These are phyloP conservation scores for Botrytis tulipae DNA, from an alignment of 2,329 filamentous ascomycete species.

Conservation along the genomic window DNA sequence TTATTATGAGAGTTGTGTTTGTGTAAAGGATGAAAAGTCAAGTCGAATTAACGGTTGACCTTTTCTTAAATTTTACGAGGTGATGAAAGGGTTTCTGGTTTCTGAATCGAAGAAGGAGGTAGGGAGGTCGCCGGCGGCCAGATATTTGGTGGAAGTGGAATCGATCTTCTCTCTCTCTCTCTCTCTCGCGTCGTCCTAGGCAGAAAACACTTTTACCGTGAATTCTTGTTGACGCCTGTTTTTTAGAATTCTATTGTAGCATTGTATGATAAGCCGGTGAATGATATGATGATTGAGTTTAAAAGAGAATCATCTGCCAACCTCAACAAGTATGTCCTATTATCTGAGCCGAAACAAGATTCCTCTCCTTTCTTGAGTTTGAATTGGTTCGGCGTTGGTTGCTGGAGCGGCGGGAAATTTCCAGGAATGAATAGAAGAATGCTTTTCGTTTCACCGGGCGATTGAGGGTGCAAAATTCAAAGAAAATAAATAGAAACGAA, in stretches of 20 bases:
- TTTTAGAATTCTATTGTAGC: constrained; percentile 4
- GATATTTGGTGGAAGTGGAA: constrained; percentile 33
- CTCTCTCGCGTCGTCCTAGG: constrained; percentile 24
- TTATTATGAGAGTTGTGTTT: constrained; percentile 31
- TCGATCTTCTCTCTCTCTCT: constrained; percentile 12
- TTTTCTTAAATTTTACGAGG: neutral
- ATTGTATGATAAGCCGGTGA: constrained; percentile 15
- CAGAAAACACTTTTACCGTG: constrained; percentile 38
- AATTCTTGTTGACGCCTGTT: constrained; percentile 20
- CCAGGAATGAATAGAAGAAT: constrained; percentile 22
- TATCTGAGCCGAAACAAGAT: constrained; percentile 13
- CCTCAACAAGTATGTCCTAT: constrained; percentile 18
- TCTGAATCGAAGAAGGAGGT: constrained; percentile 46
- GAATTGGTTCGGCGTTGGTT: constrained; percentile 10
- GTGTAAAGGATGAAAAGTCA: constrained; percentile 34
- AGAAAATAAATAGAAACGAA: neutral
- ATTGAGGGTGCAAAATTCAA: neutral
- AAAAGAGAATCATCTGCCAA: constrained; percentile 18
- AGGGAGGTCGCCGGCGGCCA: constrained; percentile 59
- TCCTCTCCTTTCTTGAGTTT: neutral
- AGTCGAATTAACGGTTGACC: constrained; percentile 42
- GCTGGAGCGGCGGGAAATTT: constrained; percentile 11
- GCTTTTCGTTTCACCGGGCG: constrained; percentile 12
- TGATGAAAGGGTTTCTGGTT: constrained; percentile 34
- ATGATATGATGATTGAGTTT: neutral